Percentiles rank a stretch among this genome's conserved stretches.
These are phyloP conservation scores for Lippia alba DNA, from an alignment of 305 asterid genomes.

Conservation along the genomic window DNA sequence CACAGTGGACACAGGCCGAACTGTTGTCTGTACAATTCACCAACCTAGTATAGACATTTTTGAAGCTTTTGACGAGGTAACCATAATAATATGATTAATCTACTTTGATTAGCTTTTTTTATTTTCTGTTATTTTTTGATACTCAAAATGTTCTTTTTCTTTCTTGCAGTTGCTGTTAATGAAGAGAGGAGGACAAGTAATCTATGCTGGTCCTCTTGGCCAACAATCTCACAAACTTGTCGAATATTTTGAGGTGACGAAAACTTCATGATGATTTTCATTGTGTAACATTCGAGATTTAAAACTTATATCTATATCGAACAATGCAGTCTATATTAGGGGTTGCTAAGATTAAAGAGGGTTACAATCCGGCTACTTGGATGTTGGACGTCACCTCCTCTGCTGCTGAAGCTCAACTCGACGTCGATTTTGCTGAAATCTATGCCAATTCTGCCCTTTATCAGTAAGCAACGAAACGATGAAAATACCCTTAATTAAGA, in stretches of 20 bases:
- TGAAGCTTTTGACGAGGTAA: constrained; percentile 92
- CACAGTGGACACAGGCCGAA: constrained; percentile 89
- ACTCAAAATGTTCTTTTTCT: neutral
- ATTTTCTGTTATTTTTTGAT: constrained; percentile 26
- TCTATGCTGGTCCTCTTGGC: constrained; percentile 64
- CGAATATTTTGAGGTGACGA: constrained; percentile 58
- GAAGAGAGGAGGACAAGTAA: constrained; percentile 73
- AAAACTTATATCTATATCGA: neutral
- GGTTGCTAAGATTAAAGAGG: constrained; percentile 56
- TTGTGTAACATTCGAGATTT: too few relatives aligned
- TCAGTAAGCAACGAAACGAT: constrained; percentile 35
- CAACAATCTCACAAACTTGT: constrained; percentile 48
- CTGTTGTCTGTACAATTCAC: constrained; percentile 94
- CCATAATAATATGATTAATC: too few relatives aligned
- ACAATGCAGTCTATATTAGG: constrained; percentile 53
- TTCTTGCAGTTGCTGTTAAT: constrained; percentile 58
- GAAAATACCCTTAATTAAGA: neutral
- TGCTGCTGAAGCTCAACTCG: constrained; percentile 57
- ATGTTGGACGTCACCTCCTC: constrained; percentile 63
- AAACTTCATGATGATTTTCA: neutral
- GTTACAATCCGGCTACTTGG: constrained; percentile 75
- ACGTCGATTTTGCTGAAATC: constrained; percentile 58
- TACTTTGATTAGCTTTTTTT: too few relatives aligned
- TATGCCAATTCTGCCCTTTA: constrained; percentile 56
- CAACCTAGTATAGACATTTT: constrained; percentile 94